Percentiles rank a stretch among this genome's conserved stretches.
These are phyloP conservation scores for Aegle marmelos DNA, from an alignment of 345 rosid species.

Conservation along the genomic window DNA sequence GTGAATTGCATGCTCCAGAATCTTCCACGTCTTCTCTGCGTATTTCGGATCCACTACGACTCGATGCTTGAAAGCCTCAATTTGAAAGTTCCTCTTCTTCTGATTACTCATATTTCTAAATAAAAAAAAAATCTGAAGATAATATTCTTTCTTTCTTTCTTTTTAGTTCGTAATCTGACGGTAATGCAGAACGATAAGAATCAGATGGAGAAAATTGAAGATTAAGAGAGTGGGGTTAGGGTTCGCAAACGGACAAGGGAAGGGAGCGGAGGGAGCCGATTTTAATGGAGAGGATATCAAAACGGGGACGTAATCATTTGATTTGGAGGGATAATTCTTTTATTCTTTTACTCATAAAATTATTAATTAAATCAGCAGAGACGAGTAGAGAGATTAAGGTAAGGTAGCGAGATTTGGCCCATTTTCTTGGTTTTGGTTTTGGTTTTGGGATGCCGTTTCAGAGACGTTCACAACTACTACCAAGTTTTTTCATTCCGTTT, in stretches of 20 bases:
- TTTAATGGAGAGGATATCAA: neutral
- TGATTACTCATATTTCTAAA: constrained; percentile 71
- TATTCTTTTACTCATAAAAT: neutral
- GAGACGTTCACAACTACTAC: neutral
- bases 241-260: neutral
- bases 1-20: constrained; percentile 94
- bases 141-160: neutral
- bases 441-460: constrained; percentile 1
- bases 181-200: neutral
- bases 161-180: neutral
- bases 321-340: neutral
- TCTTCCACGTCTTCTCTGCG: constrained; percentile 96
- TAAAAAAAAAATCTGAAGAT: neutral
- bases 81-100: constrained; percentile 96
- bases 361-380: neutral
- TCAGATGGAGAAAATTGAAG: neutral
- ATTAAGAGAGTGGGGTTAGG: neutral
- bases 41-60: constrained; percentile 98
- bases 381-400: neutral
- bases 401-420: neutral
- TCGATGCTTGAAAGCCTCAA: constrained; percentile 97
- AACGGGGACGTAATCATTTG: neutral
- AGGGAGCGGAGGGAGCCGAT: neutral
- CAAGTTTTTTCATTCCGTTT: no score
- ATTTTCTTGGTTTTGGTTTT: neutral